Base-by-base conservation (phyloP, 2,329 filamentous ascomycete species). In the Aplosporella prunicola region DNA sequence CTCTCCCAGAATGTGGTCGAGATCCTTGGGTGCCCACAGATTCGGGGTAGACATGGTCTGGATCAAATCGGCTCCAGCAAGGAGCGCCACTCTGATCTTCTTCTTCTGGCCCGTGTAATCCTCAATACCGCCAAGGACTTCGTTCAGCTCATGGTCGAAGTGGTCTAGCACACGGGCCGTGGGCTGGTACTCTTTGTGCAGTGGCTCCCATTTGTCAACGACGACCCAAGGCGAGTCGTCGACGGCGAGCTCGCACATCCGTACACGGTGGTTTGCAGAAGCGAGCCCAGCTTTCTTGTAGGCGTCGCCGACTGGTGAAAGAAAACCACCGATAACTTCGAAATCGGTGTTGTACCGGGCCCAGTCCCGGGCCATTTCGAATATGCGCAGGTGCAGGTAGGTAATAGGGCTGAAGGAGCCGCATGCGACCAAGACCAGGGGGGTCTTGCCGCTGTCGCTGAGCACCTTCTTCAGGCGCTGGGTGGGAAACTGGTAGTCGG, bases 131-230 rank as follows among this genome's bases (percentile, higher is more conserved):
- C 81, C 79, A 20, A 79, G 67, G 29, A 85, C 74, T 16, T 75
- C 72, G 56, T 95, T 94, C 56, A 95, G 84, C 58, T 95, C 86
- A 54, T 89, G 66, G 47, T 93, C 79, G 51, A 95, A 91, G 61
- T 95, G 89, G 53, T 93, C 86, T 32, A 95, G 69, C 26, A 94
- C 88, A 49, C 82, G 75, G 25, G 88, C 89, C 1, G 89, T 96
- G 11, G 87, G 86, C 44, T 86, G 80, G 56, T 94, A 96, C 47
- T 82, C 72, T 52, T 80, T 75, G 62, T 93, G 78, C 50, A 82
- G 68, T n/a, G 85, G 82, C 67, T 94, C 38, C 77, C 76, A 34
- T 5, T 56, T 51, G 38, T 61, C 58, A 5, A 61, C 57, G 9
- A 51, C 50, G 35, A 61, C 59, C 58, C 58, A 61, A 4, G 58